Base-by-base conservation (phyloP, 805 yeast species). In the Clavispora santaluciae region DNA sequence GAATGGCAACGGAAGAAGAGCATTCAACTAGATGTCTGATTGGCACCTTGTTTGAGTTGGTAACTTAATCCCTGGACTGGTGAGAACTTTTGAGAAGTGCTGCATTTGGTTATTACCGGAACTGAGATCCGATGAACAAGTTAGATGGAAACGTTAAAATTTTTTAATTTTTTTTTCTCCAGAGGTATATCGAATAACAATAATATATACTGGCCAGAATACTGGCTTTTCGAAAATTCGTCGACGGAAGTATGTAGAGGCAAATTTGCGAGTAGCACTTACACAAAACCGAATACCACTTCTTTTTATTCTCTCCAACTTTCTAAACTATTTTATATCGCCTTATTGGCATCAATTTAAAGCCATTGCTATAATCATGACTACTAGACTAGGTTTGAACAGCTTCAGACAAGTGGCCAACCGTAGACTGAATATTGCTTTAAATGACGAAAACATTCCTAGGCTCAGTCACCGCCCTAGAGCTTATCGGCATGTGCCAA, bases 1-100 rank as follows among this genome's bases (percentile, higher is more conserved):
- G 12, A 38, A 37, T 17, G 45, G 48, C 16, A 38, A 37, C 18
- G 46, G 45, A 23, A 43, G 43, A 22, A 40, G 35, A 15, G 31
- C 24, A n/a, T 33, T 21, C 13, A 33, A 33, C 17, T 28, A 28
- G 20, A 28, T 16, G 8, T 8, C n/a, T 5, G 18, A 15, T 16
- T 15, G 6, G 8, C 16, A 15, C 4, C 20, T 28, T 9, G 18
- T 3, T 28, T 6, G 6, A 15, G 31, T 28, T 16, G 31, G 20
- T 8, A 20, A 28, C 31, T 15, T 28, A 11, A 15, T 20, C 15
- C 20, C n/a, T 8, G 8, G 20, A 12, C 16, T 15, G 31, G 18
- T 28, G 31, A 16, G n/a, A 28, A 28, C 31, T 28, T 28, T 20
- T 28, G 31, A 28, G 31, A 28, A 28, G 31, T 28, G 20, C 15